phyloP scores from a whole-genome alignment of 177 flowering plant species.

The Vitis hybrid region DNA sequence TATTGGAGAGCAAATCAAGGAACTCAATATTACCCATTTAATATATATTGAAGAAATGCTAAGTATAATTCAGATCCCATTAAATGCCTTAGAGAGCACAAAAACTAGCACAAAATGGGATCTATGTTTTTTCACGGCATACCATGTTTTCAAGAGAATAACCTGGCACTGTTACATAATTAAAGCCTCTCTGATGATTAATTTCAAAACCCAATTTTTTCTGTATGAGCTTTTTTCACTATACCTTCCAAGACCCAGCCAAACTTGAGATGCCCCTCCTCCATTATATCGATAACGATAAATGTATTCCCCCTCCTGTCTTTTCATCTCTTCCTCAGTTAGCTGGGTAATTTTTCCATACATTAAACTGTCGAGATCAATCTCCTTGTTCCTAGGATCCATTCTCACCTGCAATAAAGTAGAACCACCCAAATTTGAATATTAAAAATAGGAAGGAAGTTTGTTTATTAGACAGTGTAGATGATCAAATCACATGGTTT shows the following conservation, averaged over 20 bases:
- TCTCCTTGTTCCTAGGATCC: conserved; percentile 90
- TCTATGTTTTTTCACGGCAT: no score
- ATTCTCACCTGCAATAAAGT: conserved; percentile 71
- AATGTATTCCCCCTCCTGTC: conserved; percentile 87
- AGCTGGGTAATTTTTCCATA: conserved; percentile 51
- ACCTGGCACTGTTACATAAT: no score
- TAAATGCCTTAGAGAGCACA: no score
- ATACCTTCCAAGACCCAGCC: conserved; percentile 95
- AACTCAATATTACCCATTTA: no score
- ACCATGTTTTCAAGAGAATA: no score
- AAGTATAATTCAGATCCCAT: no score
- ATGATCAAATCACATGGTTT: no score
- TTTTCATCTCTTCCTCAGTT: conserved; percentile 77
- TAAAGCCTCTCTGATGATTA: neutral
- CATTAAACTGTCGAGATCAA: conserved; percentile 79
- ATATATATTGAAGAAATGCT: no score
- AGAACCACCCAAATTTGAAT: neutral
- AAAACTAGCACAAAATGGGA: no score
- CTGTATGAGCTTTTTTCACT: neutral
- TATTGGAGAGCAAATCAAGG: no score
- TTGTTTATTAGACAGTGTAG: no score
- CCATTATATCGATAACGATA: conserved; percentile 93
- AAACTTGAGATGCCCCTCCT: conserved; percentile 99
- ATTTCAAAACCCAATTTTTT: neutral
- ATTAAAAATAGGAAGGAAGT: no score